Conservation (phyloP, 2,329 filamentous ascomycete species). For the Calonectria naviculata region DNA sequence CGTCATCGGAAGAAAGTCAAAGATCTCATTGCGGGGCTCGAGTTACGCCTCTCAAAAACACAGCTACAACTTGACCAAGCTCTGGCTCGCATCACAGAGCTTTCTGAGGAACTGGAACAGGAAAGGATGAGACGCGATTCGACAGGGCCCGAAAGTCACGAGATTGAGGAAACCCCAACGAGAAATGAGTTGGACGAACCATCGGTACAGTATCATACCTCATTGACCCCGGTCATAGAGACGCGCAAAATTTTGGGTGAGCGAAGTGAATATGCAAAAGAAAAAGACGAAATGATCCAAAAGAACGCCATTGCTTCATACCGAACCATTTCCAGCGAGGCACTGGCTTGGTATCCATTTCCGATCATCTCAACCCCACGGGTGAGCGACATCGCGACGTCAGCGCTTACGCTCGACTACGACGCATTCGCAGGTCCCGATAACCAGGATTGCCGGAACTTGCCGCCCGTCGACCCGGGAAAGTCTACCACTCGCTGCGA, state of each 20-base stretch:
- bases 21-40: slow-evolving; percentile 47
- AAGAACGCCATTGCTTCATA: not conserved
- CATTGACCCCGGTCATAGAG: too few species aligned
- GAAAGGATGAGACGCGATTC: too few species aligned
- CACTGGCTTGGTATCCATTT: not conserved
- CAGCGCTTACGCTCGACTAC: not conserved
- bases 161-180: not conserved
- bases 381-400: not conserved
- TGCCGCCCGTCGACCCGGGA: not conserved
- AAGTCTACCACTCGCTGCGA: slow-evolving; percentile 24
- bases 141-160: too few species aligned
- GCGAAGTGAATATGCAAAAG: too few species aligned
- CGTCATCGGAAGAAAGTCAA: slow-evolving; percentile 58
- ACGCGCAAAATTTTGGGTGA: too few species aligned
- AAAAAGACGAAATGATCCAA: not conserved
- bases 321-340: not conserved
- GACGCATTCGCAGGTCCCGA: not conserved
- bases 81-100: not conserved
- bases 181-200: not conserved
- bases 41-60: slow-evolving; percentile 34
- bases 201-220: too few species aligned
- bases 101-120: slow-evolving; percentile 1
- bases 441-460: not conserved
- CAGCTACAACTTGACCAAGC: slow-evolving; percentile 13
- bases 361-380: not conserved